Percentiles rank a stretch among this genome's conserved stretches.
These are phyloP conservation scores for Aphanomyces euteiches DNA, from an alignment of 352 stramenopile genomes.

Conservation along the genomic window DNA sequence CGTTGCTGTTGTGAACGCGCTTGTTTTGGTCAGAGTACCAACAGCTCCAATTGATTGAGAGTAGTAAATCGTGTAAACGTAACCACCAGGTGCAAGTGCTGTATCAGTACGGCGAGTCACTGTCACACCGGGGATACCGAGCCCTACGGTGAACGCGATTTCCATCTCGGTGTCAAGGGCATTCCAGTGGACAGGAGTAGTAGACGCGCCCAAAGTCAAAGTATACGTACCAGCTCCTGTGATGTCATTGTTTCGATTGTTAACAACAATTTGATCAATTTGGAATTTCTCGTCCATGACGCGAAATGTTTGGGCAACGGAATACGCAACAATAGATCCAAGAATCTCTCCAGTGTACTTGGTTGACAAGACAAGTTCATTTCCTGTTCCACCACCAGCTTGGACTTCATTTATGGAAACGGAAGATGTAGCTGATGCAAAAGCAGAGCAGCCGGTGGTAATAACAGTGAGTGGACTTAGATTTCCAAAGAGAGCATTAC, in stretches of 20 bases:
- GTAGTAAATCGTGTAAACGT: slow-evolving; percentile 76
- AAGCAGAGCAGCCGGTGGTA: slow-evolving; percentile 32
- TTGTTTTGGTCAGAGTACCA: slow-evolving; percentile 31
- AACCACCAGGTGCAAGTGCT: slow-evolving; percentile 48
- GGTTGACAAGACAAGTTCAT: slow-evolving; percentile 45
- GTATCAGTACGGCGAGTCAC: slow-evolving; percentile 51
- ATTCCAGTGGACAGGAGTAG: slow-evolving; percentile 53
- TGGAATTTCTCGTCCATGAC: slow-evolving; percentile 70
- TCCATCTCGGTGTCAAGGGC: slow-evolving; percentile 48
- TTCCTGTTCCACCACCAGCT: slow-evolving; percentile 36
- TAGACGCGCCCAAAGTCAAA: slow-evolving; percentile 41
- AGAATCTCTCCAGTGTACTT: slow-evolving; percentile 57
- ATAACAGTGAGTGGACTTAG: slow-evolving; percentile 38
- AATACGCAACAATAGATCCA: slow-evolving; percentile 48
- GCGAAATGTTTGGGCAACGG: slow-evolving; percentile 59
- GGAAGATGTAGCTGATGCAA: slow-evolving; percentile 32
- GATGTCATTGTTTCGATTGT: slow-evolving; percentile 47
- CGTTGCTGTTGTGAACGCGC: slow-evolving; percentile 37
- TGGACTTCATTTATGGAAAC: slow-evolving; percentile 34
- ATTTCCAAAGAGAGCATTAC: slow-evolving; percentile 51
- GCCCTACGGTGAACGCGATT: slow-evolving; percentile 32
- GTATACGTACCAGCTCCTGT: slow-evolving; percentile 40
- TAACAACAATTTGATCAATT: slow-evolving; percentile 53
- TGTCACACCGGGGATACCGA: slow-evolving; percentile 39
- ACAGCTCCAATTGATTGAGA: slow-evolving; percentile 46